Percentiles rank a stretch among this genome's conserved stretches.
Conservation (phyloP, 1,284 basidiomycete genomes). For the Papiliotrema laurentii region DNA sequence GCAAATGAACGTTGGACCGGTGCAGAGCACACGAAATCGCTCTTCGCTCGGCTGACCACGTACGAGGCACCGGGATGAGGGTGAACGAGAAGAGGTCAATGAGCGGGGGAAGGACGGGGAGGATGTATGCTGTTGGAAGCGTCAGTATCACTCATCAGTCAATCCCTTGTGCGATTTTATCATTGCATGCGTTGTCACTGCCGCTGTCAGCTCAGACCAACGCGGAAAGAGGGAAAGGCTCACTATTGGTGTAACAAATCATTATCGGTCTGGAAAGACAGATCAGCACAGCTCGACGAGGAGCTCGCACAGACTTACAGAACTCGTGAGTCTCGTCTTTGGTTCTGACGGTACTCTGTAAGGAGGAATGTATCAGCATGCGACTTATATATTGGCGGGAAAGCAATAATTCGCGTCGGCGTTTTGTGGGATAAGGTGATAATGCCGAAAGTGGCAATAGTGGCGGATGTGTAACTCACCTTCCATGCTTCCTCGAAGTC, state of each 20-base stretch:
- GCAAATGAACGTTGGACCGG: conserved; percentile 33
- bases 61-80: conserved; percentile 25
- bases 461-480: conserved; percentile 56
- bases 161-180: background rate
- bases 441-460: conserved; percentile 20
- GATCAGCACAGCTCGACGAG: conserved; percentile 2
- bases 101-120: conserved; percentile 16
- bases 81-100: conserved; percentile 17
- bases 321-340: conserved; percentile 92
- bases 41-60: conserved; percentile 21
- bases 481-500: conserved; percentile 99
- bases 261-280: conserved; percentile 30
- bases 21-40: conserved; percentile 11
- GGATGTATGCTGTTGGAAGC: too few species aligned
- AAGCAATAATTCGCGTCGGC: conserved; percentile 9
- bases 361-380: conserved; percentile 16
- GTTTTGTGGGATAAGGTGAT: conserved; percentile 3
- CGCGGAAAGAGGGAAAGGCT: conserved; percentile 1
- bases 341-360: conserved; percentile 85
- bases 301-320: conserved; percentile 58
- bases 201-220: background rate
- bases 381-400: too few species aligned
- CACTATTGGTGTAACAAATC: background rate
- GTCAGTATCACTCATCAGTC: too few species aligned
- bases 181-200: conserved; percentile 5